Evolutionary conservation across 306 rosid species (phyloP).

Genomic region (Clitoria ternatea): DNA sequence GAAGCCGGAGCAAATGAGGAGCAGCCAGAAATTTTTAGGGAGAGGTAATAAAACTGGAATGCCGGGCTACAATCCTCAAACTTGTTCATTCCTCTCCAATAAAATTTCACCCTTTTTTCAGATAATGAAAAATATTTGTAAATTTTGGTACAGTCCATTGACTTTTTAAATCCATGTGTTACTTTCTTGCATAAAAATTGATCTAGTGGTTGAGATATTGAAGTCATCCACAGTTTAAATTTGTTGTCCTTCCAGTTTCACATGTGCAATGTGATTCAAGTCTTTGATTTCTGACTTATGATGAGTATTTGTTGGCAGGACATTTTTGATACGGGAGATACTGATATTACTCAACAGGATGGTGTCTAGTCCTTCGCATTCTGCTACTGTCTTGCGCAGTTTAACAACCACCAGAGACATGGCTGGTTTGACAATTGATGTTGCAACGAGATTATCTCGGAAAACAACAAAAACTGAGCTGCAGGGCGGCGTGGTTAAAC

Average conservation of each 20-base stretch:
- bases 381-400: constrained; percentile 45
- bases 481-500: constrained; percentile 39
- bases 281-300: constrained; percentile 13
- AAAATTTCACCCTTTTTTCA: not conserved
- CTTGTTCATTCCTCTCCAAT: not conserved
- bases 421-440: constrained; percentile 64
- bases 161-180: not conserved
- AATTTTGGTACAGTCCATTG: not conserved
- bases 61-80: not conserved
- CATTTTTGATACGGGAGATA: constrained; percentile 80
- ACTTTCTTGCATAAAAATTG: not conserved
- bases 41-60: constrained; percentile 55
- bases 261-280: not conserved
- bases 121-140: not conserved
- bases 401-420: constrained; percentile 61
- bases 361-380: constrained; percentile 63
- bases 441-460: constrained; percentile 61
- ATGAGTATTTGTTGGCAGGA: constrained; percentile 42
- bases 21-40: constrained; percentile 45
- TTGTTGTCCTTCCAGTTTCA: not conserved
- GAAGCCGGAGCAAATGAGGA: constrained; percentile 40
- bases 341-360: constrained; percentile 82
- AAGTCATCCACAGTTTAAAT: not conserved
- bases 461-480: constrained; percentile 30
- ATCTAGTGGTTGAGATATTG: not conserved